phyloP scores from a whole-genome alignment of 306 rosid genomes.

The Acacia acuminata region DNA sequence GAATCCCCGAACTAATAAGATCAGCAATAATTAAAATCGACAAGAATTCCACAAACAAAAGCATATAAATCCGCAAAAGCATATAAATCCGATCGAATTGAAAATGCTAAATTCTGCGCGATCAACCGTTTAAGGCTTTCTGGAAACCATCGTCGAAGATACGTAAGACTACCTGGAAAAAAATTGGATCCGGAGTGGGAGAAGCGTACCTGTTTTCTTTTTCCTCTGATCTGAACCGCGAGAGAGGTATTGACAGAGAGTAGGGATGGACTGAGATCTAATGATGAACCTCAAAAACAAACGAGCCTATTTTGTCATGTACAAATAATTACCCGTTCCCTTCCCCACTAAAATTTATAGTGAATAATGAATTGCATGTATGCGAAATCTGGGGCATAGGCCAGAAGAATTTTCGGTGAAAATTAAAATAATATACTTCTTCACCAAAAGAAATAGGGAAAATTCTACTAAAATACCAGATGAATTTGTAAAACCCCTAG shows the following conservation, averaged over 20 bases:
- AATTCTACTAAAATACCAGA: too few species aligned
- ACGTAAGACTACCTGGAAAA: neutral
- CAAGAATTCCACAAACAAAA: slow-evolving; percentile 9
- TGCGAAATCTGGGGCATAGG: neutral
- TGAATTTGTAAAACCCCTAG: too few species aligned
- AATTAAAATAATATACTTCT: too few species aligned
- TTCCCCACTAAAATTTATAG: neutral
- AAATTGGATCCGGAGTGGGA: slow-evolving; percentile 32
- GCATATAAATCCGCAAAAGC: slow-evolving; percentile 1
- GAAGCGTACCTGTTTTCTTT: slow-evolving; percentile 32
- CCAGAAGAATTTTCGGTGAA: neutral
- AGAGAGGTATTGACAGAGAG: slow-evolving; percentile 28
- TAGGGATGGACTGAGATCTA: slow-evolving; percentile 40
- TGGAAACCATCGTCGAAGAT: neutral
- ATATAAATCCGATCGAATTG: slow-evolving; percentile 7
- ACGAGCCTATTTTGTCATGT: neutral
- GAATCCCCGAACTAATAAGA: neutral
- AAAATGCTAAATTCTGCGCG: slow-evolving; percentile 1
- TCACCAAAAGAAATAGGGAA: too few species aligned
- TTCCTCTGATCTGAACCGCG: slow-evolving; percentile 51
- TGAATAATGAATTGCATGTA: neutral
- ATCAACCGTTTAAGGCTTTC: neutral
- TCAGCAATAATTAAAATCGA: neutral
- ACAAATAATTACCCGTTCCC: neutral
- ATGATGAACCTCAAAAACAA: slow-evolving; percentile 32